Evolutionary conservation across 805 yeast genomes (phyloP).

Genomic region (Spathaspora girioi): DNA sequence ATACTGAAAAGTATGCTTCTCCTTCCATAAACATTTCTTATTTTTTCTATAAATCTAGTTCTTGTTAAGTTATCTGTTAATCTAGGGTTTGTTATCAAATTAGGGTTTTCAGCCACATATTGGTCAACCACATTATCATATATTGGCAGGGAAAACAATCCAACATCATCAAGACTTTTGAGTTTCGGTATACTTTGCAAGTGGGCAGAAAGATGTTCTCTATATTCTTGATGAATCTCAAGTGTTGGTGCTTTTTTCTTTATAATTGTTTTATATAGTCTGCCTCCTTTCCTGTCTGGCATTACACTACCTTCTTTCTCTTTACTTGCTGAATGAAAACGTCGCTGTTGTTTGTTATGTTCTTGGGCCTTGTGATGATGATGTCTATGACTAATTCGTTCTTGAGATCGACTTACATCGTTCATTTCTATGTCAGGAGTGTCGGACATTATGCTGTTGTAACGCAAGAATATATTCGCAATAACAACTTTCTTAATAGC

Average conservation of each 20-base stretch:
- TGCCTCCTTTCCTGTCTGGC: neutral
- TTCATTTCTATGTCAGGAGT: neutral
- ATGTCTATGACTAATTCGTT: neutral
- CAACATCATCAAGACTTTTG: conserved; percentile 1
- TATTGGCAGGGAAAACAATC: neutral
- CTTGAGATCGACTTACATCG: neutral
- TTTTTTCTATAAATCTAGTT: neutral
- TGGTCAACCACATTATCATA: conserved; percentile 3
- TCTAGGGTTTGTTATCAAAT: conserved; percentile 2
- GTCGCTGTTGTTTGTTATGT: neutral
- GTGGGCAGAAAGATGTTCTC: conserved; percentile 1
- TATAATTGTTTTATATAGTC: neutral
- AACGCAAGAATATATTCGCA: neutral
- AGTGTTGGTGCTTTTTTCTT: neutral
- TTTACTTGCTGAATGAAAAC: neutral
- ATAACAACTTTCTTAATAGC: neutral
- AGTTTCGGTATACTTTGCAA: conserved; percentile 1
- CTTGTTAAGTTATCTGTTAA: neutral
- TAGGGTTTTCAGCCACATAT: neutral
- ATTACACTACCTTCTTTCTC: neutral
- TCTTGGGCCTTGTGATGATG: neutral
- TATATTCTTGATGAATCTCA: neutral
- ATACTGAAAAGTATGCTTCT: conserved; percentile 39
- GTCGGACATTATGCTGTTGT: neutral
- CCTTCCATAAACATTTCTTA: conserved; percentile 14